phyloP scores from a whole-genome alignment of 73 alveolate genomes.

The Paramecium caudatum region DNA sequence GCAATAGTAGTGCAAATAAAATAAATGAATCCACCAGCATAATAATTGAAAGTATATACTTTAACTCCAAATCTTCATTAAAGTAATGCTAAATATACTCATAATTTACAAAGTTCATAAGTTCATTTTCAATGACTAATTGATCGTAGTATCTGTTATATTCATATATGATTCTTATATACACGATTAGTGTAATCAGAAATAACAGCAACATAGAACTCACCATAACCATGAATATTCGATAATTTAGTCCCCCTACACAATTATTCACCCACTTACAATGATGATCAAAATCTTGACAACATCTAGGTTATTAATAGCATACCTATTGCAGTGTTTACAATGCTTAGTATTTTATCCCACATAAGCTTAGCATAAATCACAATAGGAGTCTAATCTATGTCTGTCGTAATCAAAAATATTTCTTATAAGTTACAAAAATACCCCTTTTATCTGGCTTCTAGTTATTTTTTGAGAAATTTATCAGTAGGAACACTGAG shows the following conservation, averaged over 20 bases:
- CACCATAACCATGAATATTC: slow-evolving; percentile 40
- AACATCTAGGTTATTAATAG: slow-evolving; percentile 48
- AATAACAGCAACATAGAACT: not conserved
- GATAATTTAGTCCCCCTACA: slow-evolving; percentile 66
- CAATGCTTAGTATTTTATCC: slow-evolving; percentile 84
- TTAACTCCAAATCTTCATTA: not conserved
- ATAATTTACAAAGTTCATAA: not conserved
- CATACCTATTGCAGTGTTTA: slow-evolving; percentile 82
- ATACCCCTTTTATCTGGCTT: not conserved
- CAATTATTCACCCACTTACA: slow-evolving; percentile 78
- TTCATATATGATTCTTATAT: slow-evolving; percentile 20
- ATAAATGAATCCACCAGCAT: slow-evolving; percentile 43
- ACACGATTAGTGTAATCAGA: not conserved
- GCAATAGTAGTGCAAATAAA: not conserved
- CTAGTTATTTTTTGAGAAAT: not conserved
- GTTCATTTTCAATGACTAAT: slow-evolving; percentile 15
- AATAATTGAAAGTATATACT: slow-evolving; percentile 17
- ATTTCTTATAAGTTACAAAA: not conserved
- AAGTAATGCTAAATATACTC: not conserved
- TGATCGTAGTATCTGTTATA: slow-evolving; percentile 10
- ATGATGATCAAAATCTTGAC: slow-evolving; percentile 75
- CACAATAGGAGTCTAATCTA: slow-evolving; percentile 41
- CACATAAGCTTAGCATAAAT: slow-evolving; percentile 77
- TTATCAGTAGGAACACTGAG: slow-evolving; percentile 49
- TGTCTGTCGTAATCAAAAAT: not conserved